These are phyloP conservation scores for Phytophthora hybrid DNA, from an alignment of 352 stramenopile genomes.

Conservation along the genomic window DNA sequence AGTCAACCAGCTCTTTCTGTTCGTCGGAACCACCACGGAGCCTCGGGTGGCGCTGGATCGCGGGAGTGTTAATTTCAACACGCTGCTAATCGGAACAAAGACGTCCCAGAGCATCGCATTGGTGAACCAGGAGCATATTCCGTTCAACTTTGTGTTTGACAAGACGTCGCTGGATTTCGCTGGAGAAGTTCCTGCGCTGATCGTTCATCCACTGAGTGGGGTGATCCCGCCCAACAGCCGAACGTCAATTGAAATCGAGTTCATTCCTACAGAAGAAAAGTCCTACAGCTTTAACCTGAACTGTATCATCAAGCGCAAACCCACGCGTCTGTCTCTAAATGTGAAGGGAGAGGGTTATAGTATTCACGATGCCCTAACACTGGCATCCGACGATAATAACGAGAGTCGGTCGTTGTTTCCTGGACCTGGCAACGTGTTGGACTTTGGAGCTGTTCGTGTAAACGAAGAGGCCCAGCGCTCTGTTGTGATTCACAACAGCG, in stretches of 20 bases:
- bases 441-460: slow-evolving; percentile 91
- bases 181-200: slow-evolving; percentile 78
- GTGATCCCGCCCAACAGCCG: slow-evolving; percentile 91
- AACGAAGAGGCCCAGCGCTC: slow-evolving; percentile 77
- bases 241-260: slow-evolving; percentile 87
- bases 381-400: slow-evolving; percentile 51
- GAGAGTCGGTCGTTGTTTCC: slow-evolving; percentile 45
- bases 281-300: slow-evolving; percentile 94
- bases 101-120: slow-evolving; percentile 89
- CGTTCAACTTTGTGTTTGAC: slow-evolving; percentile 96
- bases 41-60: slow-evolving; percentile 90
- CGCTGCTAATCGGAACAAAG: slow-evolving; percentile 90
- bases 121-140: slow-evolving; percentile 93
- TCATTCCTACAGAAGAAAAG: slow-evolving; percentile 92
- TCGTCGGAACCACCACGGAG: slow-evolving; percentile 93
- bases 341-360: slow-evolving; percentile 96
- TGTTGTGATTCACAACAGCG: slow-evolving; percentile 90
- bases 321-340: slow-evolving; percentile 91
- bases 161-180: slow-evolving; percentile 85
- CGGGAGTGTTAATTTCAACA: slow-evolving; percentile 93
- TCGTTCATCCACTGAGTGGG: slow-evolving; percentile 89
- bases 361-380: slow-evolving; percentile 84
- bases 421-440: slow-evolving; percentile 56
- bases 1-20: slow-evolving; percentile 92
- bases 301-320: slow-evolving; percentile 94